phyloP scores from a whole-genome alignment of 176 grass and related monocot genomes.

The Oryza rufipogon region DNA sequence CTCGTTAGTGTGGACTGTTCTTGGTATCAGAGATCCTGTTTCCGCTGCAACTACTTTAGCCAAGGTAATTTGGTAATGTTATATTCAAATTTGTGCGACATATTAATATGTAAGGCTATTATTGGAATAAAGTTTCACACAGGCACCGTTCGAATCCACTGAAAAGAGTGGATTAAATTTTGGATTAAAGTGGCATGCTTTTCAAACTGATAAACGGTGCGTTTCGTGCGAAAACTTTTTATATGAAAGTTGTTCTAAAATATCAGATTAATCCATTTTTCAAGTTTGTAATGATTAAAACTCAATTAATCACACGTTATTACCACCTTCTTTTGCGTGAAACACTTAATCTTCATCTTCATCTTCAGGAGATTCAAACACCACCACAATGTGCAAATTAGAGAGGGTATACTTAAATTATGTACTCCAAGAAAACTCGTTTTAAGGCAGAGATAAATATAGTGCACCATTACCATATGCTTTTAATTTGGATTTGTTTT shows the following conservation, averaged over 20 bases:
- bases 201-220: too few species aligned
- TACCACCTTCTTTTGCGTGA: too few species aligned
- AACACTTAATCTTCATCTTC: too few species aligned
- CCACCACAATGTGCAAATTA: not conserved
- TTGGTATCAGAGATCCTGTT: constrained; percentile 88
- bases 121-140: not conserved
- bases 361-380: too few species aligned
- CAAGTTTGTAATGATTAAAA: too few species aligned
- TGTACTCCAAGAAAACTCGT: not conserved
- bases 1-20: constrained; percentile 87
- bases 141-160: too few species aligned
- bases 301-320: too few species aligned
- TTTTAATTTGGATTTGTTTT: not conserved
- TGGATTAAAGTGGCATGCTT: too few species aligned
- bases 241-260: too few species aligned
- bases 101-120: constrained; percentile 41
- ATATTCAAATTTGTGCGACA: constrained; percentile 34
- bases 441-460: not conserved
- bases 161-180: too few species aligned
- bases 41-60: constrained; percentile 68
- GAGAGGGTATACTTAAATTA: not conserved
- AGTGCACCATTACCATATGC: not conserved
- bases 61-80: constrained; percentile 60
- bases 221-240: too few species aligned
- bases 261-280: too few species aligned